Evolutionary conservation across 179 eudicot species (phyloP), one percentile per base, ranked within the genome.

Genomic region (Patellifolia procumbens): DNA sequence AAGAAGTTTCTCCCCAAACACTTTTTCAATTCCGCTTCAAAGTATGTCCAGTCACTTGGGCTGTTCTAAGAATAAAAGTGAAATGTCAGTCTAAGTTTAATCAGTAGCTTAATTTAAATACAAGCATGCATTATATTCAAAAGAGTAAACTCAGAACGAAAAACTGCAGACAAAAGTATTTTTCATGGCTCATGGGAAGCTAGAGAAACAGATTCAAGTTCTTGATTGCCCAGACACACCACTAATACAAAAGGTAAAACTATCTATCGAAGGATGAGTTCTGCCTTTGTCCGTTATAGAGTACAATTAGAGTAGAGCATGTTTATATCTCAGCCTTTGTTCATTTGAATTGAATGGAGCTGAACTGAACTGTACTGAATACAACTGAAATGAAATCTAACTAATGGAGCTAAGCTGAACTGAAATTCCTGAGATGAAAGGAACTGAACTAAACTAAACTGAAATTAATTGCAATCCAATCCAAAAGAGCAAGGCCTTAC

Each of bases 1-100:
- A 95, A 84, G 70, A 95, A 95, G 70, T 86, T 91, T 74, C 87
- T 87, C 69, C 97, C 99, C 77, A 95, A 72, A 22, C 97, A 90
- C 85, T 89, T 93, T 80, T 91, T 93, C 87, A 93, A 76, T 81
- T 93, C 97, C 69, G 91, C 91, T 81, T 93, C 91, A 76, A 91
- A 89, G 83, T 95, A 95, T 72, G 91, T 91, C 99, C 99, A 95
- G 67, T 95, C 99, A 89, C 90, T 95, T 76, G 99, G 97, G 91
- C 99, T 95, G 92, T 92, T 87, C 81, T 65, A 81, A 70, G 72
- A 75, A 86, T 49, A 76, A 29, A 73, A 51, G 39, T 16, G 11
- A 56, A 53, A 26, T 13, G 62, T 68, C 51, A 75, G n/a, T 9
- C 59, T 67, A 34, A 46, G 66, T 73, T 68, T 35, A 42, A 17